phyloP scores from a whole-genome alignment of 768 basidiomycete species.

The Suillus tomentosus region DNA sequence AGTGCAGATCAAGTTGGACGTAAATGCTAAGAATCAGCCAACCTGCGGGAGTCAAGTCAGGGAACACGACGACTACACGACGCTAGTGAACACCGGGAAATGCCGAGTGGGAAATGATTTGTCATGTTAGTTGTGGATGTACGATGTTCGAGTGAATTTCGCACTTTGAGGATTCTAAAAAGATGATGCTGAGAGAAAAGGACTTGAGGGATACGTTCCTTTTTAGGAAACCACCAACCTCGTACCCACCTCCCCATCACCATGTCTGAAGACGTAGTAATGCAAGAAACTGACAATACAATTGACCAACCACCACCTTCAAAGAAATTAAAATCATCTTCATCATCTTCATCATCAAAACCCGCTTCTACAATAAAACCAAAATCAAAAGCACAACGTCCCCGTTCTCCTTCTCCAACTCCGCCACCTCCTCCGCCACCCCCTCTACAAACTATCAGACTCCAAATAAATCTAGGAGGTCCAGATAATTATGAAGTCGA shows the following conservation, averaged over 20 bases:
- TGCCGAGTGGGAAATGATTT: slow-evolving; percentile 2
- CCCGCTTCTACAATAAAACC: slow-evolving; percentile 46
- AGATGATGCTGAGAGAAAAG: background rate
- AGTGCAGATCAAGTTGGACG: too few species aligned
- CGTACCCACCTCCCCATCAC: slow-evolving; percentile 15
- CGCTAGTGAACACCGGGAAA: background rate
- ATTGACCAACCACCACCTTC: slow-evolving; percentile 31
- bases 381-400: slow-evolving; percentile 48
- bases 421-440: slow-evolving; percentile 50
- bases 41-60: too few species aligned
- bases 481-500: slow-evolving; percentile 77
- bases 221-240: slow-evolving; percentile 36
- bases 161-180: background rate
- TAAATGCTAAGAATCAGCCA: too few species aligned
- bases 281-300: slow-evolving; percentile 25
- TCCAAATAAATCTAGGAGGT: slow-evolving; percentile 71
- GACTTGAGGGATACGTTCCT: slow-evolving; percentile 11
- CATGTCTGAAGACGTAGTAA: slow-evolving; percentile 33
- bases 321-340: slow-evolving; percentile 31
- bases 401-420: slow-evolving; percentile 59
- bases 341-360: slow-evolving; percentile 24
- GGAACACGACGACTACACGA: too few species aligned
- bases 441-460: slow-evolving; percentile 63
- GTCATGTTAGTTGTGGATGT: background rate
- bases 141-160: background rate